phyloP scores from a whole-genome alignment of 306 rosid genomes.

The Cicer yamashitae region DNA sequence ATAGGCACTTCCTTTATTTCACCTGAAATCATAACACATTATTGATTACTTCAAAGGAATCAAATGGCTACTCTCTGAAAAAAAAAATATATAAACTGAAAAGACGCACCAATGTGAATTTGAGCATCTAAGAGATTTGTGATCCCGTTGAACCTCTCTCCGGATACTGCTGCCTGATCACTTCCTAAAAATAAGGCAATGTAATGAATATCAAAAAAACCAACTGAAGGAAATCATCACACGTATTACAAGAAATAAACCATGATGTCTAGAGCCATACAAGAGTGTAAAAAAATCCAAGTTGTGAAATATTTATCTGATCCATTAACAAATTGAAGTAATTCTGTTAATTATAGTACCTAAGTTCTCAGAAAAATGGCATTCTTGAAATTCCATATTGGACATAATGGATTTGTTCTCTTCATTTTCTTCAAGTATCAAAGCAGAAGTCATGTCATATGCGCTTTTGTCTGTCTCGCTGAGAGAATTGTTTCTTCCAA shows the following conservation, averaged over 20 bases:
- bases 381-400: conserved; percentile 29
- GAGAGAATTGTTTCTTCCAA: conserved; percentile 37
- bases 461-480: conserved; percentile 29
- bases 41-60: conserved; percentile 30
- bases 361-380: conserved; percentile 45
- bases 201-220: conserved; percentile 34
- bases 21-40: conserved; percentile 47
- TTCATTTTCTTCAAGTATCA: conserved; percentile 29
- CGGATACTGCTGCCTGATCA: conserved; percentile 30
- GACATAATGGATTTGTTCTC: conserved; percentile 28
- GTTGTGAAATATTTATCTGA: neutral
- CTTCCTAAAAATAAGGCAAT: conserved; percentile 46
- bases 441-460: conserved; percentile 33
- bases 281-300: neutral
- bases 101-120: conserved; percentile 17
- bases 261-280: neutral
- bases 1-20: neutral
- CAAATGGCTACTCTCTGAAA: neutral
- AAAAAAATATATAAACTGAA: neutral
- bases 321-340: neutral
- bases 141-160: conserved; percentile 1
- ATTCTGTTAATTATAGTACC: conserved; percentile 50
- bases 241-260: conserved; percentile 13
- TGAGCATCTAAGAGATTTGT: conserved; percentile 19
- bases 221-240: conserved; percentile 27